Evolutionary conservation across 164 flowering plant species (phyloP), one percentile per base, ranked within the genome.

Genomic region (Stephania cephalantha): DNA sequence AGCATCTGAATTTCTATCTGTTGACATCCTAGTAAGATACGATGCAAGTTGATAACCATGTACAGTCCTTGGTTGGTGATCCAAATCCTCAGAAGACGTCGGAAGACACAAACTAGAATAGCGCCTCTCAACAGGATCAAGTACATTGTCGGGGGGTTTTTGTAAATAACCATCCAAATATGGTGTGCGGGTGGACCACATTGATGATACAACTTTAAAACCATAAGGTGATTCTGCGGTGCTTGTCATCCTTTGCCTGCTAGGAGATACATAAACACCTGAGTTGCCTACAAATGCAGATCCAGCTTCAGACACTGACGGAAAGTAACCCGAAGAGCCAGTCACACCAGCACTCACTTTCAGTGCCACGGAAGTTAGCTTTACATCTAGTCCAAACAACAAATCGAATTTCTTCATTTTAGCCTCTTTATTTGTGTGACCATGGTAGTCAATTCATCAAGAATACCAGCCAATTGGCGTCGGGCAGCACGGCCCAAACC

Each of bases 401-500:
- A 76, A 42, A 81, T 91, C 91, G 63, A 92, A 69, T 75, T 83
- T 86, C 83, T 83, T 92, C 11, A 84, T 77, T 80, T 84, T 92
- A 15, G 95, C 98, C 76, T 92, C 97, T 78, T 78, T 79, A 71
- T 90, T 91, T 20, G 82, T 69, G 67, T 85, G 90, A 17, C 99
- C 99, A 83, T 96, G 98, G 76, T 81, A 87, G 82, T 96, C 95
- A 94, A 96, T 66, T 92, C 98, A 80, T 96, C 95, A 74, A 96
- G 97, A 78, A 85, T 80, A 13, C 82, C 75, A 78, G 98, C 89
- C 74, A 96, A 81, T 68, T 92, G 94, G 13, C 94, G 93, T 73
- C 99, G 86, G 44, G 92, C 95, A 58, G 97, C 93, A 82, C 99
- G 97, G 18, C 97, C 98, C 81, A 95, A 83, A 48, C 99, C 99